Evolutionary conservation across 345 rosid species (phyloP).

Genomic region (Heritiera littoralis): DNA sequence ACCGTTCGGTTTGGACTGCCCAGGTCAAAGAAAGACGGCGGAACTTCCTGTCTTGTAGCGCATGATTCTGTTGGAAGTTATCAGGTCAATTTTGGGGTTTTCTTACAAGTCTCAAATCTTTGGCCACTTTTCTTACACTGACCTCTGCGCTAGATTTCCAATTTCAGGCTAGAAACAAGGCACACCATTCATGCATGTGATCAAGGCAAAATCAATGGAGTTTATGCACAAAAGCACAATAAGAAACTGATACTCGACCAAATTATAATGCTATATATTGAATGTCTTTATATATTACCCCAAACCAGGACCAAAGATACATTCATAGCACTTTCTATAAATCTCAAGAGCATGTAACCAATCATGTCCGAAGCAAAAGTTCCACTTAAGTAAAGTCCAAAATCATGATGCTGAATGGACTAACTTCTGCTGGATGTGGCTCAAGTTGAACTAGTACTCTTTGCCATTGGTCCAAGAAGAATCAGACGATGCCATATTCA

Average conservation of each 20-base stretch:
- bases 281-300: background rate
- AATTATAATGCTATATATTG: background rate
- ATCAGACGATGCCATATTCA: background rate
- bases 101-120: background rate
- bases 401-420: background rate
- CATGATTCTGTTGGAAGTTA: background rate
- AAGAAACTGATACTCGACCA: background rate
- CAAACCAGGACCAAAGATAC: slow-evolving; percentile 33
- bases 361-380: background rate
- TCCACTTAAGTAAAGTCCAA: background rate
- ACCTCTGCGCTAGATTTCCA: background rate
- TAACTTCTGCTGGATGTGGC: background rate
- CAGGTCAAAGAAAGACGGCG: too few species aligned
- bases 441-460: background rate
- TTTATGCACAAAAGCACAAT: background rate
- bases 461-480: background rate
- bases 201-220: background rate
- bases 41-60: too few species aligned
- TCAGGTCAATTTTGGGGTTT: background rate
- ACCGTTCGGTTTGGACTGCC: too few species aligned
- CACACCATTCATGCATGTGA: background rate
- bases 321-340: slow-evolving; percentile 18
- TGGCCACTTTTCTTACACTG: background rate
- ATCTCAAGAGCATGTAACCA: slow-evolving; percentile 1
- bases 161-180: background rate